Percentiles rank a stretch among this genome's conserved stretches.
Conservation (phyloP, 1,284 basidiomycete species). For the Trametes hirsuta region DNA sequence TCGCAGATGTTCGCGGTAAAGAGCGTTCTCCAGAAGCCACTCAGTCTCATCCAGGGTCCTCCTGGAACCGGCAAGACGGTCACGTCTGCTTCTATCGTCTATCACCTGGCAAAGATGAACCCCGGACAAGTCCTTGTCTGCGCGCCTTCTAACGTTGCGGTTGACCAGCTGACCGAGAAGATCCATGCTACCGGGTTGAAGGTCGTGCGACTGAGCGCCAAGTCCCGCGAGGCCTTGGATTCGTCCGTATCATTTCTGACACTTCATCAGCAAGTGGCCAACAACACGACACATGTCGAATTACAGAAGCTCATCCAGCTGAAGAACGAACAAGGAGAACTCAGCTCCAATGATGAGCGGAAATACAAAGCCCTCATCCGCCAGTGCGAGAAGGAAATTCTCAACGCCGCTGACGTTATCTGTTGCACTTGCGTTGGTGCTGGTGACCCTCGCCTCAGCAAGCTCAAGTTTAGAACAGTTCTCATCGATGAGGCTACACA, state of each 20-base stretch:
- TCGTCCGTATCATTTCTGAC: conserved; percentile 94
- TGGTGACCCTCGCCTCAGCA: conserved; percentile 93
- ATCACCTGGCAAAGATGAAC: conserved; percentile 99
- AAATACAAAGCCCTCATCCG: conserved; percentile 97
- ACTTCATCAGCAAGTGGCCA: conserved; percentile 96
- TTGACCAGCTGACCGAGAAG: conserved; percentile 99
- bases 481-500: conserved; percentile 99
- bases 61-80: conserved; percentile 99
- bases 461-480: conserved; percentile 98
- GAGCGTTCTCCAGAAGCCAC: conserved; percentile 97
- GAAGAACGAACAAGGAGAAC: conserved; percentile 96
- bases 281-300: conserved; percentile 93
- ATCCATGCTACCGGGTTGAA: conserved; percentile 97
- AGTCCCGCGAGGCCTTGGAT: conserved; percentile 96
- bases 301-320: conserved; percentile 97
- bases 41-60: conserved; percentile 97
- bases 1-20: conserved; percentile 99
- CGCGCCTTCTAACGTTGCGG: conserved; percentile 98
- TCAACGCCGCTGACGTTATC: conserved; percentile 95
- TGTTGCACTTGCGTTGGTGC: conserved; percentile 99
- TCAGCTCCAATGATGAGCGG: conserved; percentile 95
- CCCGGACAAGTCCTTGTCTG: conserved; percentile 99
- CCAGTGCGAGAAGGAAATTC: conserved; percentile 96
- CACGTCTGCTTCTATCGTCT: conserved; percentile 98
- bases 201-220: conserved; percentile 96